A percentile compares a stretch with the other conserved stretches of the same genome.
These are phyloP conservation scores for Neurospora sp. DNA, from an alignment of 2,329 filamentous ascomycete genomes.

Conservation along the genomic window DNA sequence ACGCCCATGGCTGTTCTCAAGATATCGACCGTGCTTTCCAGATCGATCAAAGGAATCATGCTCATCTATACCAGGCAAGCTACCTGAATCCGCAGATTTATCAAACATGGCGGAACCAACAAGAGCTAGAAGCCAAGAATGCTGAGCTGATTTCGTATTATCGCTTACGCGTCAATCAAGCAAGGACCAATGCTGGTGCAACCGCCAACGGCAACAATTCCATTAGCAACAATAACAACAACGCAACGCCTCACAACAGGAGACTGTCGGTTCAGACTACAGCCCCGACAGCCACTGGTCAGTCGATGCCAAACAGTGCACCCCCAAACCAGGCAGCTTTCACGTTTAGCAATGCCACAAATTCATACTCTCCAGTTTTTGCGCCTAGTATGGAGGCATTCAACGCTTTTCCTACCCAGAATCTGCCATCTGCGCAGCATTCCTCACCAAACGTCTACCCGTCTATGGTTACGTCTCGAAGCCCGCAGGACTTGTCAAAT, in stretches of 20 bases:
- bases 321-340: neutral
- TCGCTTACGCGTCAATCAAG: neutral
- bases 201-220: neutral
- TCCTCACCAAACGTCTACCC: neutral
- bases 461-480: neutral
- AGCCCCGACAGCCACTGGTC: neutral
- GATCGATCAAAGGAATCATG: neutral
- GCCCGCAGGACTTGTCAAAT: neutral
- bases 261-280: neutral
- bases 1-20: constrained; percentile 3
- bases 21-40: neutral
- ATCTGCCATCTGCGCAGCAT: neutral
- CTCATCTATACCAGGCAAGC: neutral
- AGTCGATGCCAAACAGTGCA: neutral
- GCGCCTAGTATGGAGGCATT: neutral
- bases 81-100: neutral
- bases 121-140: neutral
- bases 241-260: neutral
- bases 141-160: neutral
- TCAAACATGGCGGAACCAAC: neutral
- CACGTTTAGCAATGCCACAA: neutral
- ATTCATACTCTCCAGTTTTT: neutral
- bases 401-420: neutral
- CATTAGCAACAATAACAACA: neutral
- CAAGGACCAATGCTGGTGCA: neutral